Percentiles rank a stretch among this genome's conserved stretches.
Conservation (phyloP, 2,329 filamentous ascomycete genomes). For the Paramyrothecium sp. region DNA sequence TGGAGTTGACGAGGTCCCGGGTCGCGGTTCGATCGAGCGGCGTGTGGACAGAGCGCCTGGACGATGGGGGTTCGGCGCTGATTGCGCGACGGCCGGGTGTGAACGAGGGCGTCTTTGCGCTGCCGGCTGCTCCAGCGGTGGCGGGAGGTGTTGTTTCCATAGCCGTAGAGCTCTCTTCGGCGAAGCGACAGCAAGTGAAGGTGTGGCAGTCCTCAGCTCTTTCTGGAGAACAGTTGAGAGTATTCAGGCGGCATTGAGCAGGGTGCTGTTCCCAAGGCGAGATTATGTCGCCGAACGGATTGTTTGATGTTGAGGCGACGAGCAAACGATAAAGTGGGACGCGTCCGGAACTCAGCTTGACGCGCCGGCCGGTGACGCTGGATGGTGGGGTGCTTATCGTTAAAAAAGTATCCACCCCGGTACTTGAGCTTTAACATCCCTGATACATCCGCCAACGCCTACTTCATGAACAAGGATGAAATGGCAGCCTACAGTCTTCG, state of each 20-base stretch:
- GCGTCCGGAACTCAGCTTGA: not conserved
- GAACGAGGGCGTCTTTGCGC: slow-evolving; percentile 16
- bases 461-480: no score
- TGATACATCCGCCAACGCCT: no score
- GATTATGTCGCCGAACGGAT: no score
- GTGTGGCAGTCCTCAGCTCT: no score
- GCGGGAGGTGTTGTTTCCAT: slow-evolving; percentile 6
- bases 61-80: slow-evolving; percentile 36
- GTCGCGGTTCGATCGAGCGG: slow-evolving; percentile 36
- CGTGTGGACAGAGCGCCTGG: slow-evolving; percentile 38
- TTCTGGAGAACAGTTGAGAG: no score
- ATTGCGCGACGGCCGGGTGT: slow-evolving; percentile 26
- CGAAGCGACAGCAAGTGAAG: no score
- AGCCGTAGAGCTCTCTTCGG: not conserved
- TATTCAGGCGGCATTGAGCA: no score
- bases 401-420: no score
- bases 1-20: slow-evolving; percentile 35
- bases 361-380: not conserved
- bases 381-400: not conserved
- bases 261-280: no score
- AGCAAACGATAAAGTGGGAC: not conserved
- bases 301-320: not conserved
- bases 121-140: not conserved
- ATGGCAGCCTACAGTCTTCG: no score
- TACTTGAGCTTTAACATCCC: no score